Evolutionary conservation across 495 filamentous ascomycete genomes (phyloP).

Genomic region (Hypoxylon fragiforme): DNA sequence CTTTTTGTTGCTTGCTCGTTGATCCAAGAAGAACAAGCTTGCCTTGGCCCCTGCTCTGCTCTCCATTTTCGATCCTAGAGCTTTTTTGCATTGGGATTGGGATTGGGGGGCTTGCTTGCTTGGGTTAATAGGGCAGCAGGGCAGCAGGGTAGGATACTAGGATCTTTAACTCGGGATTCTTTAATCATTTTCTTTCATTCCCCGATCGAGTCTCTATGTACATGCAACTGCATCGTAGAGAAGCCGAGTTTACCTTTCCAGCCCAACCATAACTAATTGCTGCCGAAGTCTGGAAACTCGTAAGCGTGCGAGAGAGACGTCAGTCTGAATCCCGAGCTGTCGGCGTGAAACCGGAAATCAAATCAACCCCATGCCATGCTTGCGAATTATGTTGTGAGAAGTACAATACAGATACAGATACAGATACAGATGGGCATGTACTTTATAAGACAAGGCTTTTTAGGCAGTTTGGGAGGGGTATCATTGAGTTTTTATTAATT

Average conservation of each 20-base stretch:
- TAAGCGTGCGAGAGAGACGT: neutral
- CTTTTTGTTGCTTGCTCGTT: too few relatives aligned
- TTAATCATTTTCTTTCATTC: too few relatives aligned
- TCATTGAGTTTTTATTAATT: constrained; percentile 30
- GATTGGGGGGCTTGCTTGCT: too few relatives aligned
- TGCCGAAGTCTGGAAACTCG: neutral
- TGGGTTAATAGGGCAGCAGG: too few relatives aligned
- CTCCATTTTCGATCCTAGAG: constrained; percentile 3
- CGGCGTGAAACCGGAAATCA: constrained; percentile 9
- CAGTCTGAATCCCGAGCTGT: constrained; percentile 8
- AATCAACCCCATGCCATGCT: neutral
- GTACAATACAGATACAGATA: neutral
- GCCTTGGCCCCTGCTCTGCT: constrained; percentile 17
- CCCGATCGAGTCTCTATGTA: too few relatives aligned
- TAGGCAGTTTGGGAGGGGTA: constrained; percentile 28
- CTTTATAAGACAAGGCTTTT: constrained; percentile 9
- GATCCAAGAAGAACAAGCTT: constrained; percentile 1
- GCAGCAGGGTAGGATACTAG: too few relatives aligned
- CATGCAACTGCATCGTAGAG: neutral
- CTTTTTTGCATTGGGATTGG: too few relatives aligned
- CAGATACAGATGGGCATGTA: neutral
- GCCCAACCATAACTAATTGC: constrained; percentile 10
- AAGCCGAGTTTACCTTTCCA: constrained; percentile 4
- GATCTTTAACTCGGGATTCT: too few relatives aligned
- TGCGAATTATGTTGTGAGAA: neutral